Conservation (phyloP, 257 asterid genomes). For the Solanum lycopersicoides region DNA sequence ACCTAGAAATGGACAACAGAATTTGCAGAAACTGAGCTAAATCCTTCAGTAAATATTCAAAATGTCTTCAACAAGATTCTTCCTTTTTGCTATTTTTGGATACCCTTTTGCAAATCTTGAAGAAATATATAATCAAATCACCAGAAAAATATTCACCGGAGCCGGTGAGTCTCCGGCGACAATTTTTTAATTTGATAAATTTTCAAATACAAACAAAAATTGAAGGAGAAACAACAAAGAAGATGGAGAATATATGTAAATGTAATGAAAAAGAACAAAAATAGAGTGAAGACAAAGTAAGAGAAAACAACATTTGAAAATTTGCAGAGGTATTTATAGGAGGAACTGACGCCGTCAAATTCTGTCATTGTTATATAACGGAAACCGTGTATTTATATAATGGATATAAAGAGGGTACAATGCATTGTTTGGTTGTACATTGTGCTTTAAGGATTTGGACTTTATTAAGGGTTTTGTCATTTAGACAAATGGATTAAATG, state of each 20-base stretch:
- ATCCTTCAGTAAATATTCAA: background rate
- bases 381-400: conserved; percentile 3
- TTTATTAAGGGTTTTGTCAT: conserved; percentile 13
- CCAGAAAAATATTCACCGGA: background rate
- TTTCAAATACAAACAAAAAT: conserved; percentile 2
- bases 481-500: background rate
- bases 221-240: background rate
- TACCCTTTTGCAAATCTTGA: background rate
- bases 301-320: conserved; percentile 4
- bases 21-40: background rate
- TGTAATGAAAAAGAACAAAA: conserved; percentile 6
- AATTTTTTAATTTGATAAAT: background rate
- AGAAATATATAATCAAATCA: background rate
- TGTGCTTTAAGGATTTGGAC: conserved; percentile 1
- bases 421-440: background rate
- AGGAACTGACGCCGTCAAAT: conserved; percentile 43
- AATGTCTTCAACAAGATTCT: background rate
- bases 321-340: conserved; percentile 39
- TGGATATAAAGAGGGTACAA: background rate
- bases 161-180: conserved; percentile 18
- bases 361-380: conserved; percentile 51
- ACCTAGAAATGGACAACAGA: background rate
- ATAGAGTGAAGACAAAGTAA: conserved; percentile 33
- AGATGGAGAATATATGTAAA: background rate
- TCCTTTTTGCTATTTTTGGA: background rate